These are phyloP conservation scores for Eimeria falciformis DNA, from an alignment of 169 alveolate genomes.

Conservation along the genomic window DNA sequence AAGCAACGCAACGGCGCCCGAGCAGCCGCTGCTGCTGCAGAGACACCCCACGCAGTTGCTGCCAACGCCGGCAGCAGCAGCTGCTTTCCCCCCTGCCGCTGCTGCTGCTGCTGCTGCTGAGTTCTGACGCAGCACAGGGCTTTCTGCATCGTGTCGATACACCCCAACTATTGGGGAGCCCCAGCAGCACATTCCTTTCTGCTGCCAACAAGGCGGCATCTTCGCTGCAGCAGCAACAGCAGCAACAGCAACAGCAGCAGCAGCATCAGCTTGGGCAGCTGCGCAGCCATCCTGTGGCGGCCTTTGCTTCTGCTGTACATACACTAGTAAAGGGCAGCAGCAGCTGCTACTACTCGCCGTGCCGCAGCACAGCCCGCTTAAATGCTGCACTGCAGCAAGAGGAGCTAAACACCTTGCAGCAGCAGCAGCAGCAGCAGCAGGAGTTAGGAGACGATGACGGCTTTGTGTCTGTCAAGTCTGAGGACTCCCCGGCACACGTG, in stretches of 20 bases:
- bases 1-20: too few relatives aligned
- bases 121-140: not conserved
- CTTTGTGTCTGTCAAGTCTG: slow-evolving; percentile 5
- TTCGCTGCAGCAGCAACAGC: not conserved
- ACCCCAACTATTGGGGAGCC: not conserved
- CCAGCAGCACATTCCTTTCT: not conserved
- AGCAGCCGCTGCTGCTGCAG: not conserved
- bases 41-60: not conserved
- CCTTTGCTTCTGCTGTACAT: not conserved
- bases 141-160: not conserved
- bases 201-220: too few relatives aligned
- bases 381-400: not conserved
- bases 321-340: not conserved
- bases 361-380: too few relatives aligned
- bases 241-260: not conserved
- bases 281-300: not conserved
- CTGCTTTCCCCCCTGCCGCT: not conserved
- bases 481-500: not conserved
- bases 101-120: slow-evolving; percentile 7
- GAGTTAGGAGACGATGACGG: not conserved
- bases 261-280: not conserved
- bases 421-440: not conserved
- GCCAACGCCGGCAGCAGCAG: not conserved
- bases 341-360: too few relatives aligned
- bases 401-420: not conserved